Evolutionary conservation across 371 early-diverging fungal genomes (phyloP).

Genomic region (Apophysomyces elegans): DNA sequence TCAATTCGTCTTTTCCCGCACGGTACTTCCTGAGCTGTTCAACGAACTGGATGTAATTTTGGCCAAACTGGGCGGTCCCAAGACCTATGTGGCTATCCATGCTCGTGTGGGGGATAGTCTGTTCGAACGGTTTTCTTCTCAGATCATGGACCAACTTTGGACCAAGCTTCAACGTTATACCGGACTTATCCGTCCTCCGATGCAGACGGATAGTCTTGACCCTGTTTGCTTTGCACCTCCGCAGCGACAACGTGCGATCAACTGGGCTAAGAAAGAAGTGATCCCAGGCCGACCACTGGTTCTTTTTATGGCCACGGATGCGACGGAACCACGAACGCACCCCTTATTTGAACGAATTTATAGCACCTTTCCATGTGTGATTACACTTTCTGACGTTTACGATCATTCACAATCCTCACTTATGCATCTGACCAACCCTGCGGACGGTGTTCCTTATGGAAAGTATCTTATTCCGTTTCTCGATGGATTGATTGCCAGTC

Average conservation of each 20-base stretch:
- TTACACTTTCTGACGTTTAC: slow-evolving; percentile 44
- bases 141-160: slow-evolving; percentile 37
- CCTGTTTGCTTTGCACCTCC: slow-evolving; percentile 11
- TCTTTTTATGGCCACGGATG: slow-evolving; percentile 52
- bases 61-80: slow-evolving; percentile 51
- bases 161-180: slow-evolving; percentile 34
- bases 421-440: slow-evolving; percentile 35
- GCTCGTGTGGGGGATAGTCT: slow-evolving; percentile 59
- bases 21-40: slow-evolving; percentile 37
- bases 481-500: slow-evolving; percentile 49
- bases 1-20: slow-evolving; percentile 38
- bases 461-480: slow-evolving; percentile 48
- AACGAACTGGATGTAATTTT: slow-evolving; percentile 54
- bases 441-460: slow-evolving; percentile 37
- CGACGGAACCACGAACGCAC: slow-evolving; percentile 28
- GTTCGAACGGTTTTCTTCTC: slow-evolving; percentile 43
- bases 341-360: slow-evolving; percentile 23
- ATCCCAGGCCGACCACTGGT: slow-evolving; percentile 34
- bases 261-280: slow-evolving; percentile 21
- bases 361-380: slow-evolving; percentile 41
- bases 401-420: slow-evolving; percentile 29
- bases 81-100: slow-evolving; percentile 53
- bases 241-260: slow-evolving; percentile 22
- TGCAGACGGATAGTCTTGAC: slow-evolving; percentile 5
- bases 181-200: slow-evolving; percentile 19